Conservation (phyloP, 192 early-diverging fungal genomes). For the Podila epigama region DNA sequence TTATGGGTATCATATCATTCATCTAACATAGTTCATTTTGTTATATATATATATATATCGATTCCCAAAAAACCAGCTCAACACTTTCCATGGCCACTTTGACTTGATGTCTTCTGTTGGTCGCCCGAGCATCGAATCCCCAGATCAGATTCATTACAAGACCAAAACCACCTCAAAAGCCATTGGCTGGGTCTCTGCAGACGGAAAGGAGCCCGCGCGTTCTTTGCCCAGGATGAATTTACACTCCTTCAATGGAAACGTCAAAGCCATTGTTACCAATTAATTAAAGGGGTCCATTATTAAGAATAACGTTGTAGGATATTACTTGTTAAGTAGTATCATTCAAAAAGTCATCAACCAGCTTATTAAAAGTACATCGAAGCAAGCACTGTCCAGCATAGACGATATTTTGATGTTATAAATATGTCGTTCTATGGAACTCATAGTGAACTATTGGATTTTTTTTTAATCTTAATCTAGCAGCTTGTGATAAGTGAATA, state of each 20-base stretch:
- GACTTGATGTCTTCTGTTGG: neutral
- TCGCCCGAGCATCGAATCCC: neutral
- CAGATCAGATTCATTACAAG: slow-evolving; percentile 3
- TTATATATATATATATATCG: neutral
- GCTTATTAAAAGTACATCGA: no score
- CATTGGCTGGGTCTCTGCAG: slow-evolving; percentile 10
- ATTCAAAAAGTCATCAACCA: no score
- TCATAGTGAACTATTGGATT: no score
- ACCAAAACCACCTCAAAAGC: neutral
- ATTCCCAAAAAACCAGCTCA: neutral
- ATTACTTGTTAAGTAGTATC: no score
- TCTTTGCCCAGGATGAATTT: neutral
- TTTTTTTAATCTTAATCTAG: no score
- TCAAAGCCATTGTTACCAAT: no score
- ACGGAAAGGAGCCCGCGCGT: slow-evolving; percentile 1
- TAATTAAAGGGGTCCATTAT: no score
- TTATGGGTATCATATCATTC: neutral
- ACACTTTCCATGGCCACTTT: neutral
- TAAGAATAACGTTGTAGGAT: no score
- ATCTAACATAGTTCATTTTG: neutral
- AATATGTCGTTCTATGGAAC: no score
- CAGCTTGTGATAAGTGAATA: no score
- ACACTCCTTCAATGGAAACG: slow-evolving; percentile 2
- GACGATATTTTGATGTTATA: no score
- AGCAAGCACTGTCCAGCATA: no score